Percentiles rank a stretch among this genome's conserved stretches.
These are phyloP conservation scores for Polytrichum formosum DNA, from an alignment of 225 moss, liverwort and hornwort species.

Conservation along the genomic window DNA sequence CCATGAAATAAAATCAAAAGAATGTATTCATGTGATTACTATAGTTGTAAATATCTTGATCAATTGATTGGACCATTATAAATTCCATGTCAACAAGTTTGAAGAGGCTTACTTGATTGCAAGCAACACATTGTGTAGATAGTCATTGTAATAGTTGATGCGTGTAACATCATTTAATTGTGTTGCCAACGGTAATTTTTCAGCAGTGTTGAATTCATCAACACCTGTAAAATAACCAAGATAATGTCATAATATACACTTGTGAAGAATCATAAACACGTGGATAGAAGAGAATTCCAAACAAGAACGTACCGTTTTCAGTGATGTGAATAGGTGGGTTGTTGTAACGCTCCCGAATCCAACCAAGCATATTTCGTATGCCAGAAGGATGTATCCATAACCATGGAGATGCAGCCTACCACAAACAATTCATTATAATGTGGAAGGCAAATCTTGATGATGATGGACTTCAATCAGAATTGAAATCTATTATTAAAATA, in stretches of 20 bases:
- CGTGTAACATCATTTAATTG: conserved; percentile 26
- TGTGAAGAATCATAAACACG: not conserved
- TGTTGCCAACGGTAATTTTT: conserved; percentile 17
- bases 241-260: not conserved
- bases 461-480: too few species aligned
- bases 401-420: conserved; percentile 49
- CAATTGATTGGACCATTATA: not conserved
- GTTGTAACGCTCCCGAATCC: conserved; percentile 36
- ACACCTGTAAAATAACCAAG: conserved; percentile 13
- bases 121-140: conserved; percentile 28
- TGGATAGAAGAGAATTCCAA: not conserved
- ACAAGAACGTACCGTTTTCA: conserved; percentile 22
- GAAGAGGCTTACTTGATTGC: conserved; percentile 27
- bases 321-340: conserved; percentile 38
- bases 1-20: accelerated
- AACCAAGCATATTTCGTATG: conserved; percentile 33
- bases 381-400: conserved; percentile 49
- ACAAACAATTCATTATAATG: not conserved
- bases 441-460: too few species aligned
- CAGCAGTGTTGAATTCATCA: conserved; percentile 19
- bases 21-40: not conserved
- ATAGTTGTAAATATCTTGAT: not conserved
- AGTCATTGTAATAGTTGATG: conserved; percentile 40
- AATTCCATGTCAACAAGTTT: not conserved
- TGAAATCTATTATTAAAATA: not conserved